Conservation (phyloP, 2,329 filamentous ascomycete genomes). For the Paracorniculantispora psalliotae region DNA sequence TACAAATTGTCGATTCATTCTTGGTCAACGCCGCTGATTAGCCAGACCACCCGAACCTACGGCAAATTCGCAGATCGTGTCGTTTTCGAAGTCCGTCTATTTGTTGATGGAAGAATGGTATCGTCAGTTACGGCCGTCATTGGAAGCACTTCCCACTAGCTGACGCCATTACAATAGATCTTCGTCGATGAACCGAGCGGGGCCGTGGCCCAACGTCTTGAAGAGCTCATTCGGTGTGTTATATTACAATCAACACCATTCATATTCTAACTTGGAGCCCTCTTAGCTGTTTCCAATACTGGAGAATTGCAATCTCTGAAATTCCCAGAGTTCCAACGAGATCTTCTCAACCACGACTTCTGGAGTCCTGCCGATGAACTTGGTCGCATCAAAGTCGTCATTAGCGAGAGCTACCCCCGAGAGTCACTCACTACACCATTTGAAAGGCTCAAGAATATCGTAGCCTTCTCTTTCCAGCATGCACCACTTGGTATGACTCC, state of each 20-base stretch:
- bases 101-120: constrained; percentile 61
- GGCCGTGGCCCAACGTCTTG: constrained; percentile 47
- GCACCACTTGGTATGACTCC: constrained; percentile 62
- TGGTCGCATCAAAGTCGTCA: constrained; percentile 70
- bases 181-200: constrained; percentile 47
- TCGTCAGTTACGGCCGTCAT: constrained; percentile 43
- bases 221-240: constrained; percentile 38
- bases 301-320: constrained; percentile 57
- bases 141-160: too few species aligned
- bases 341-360: constrained; percentile 62
- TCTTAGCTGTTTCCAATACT: constrained; percentile 46
- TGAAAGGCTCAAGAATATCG: constrained; percentile 65
- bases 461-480: constrained; percentile 81
- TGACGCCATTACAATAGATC: constrained; percentile 39
- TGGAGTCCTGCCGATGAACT: constrained; percentile 69
- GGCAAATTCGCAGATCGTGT: constrained; percentile 52
- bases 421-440: constrained; percentile 49
- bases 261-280: background rate
- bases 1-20: constrained; percentile 73
- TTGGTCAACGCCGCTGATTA: constrained; percentile 60
- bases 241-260: too few species aligned
- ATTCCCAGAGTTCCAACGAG: constrained; percentile 68
- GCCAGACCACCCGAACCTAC: constrained; percentile 50
- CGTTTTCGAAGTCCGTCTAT: constrained; percentile 61
- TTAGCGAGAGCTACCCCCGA: constrained; percentile 67